phyloP scores from a whole-genome alignment of 2,329 filamentous ascomycete genomes.

The Claviceps quebecensis region DNA sequence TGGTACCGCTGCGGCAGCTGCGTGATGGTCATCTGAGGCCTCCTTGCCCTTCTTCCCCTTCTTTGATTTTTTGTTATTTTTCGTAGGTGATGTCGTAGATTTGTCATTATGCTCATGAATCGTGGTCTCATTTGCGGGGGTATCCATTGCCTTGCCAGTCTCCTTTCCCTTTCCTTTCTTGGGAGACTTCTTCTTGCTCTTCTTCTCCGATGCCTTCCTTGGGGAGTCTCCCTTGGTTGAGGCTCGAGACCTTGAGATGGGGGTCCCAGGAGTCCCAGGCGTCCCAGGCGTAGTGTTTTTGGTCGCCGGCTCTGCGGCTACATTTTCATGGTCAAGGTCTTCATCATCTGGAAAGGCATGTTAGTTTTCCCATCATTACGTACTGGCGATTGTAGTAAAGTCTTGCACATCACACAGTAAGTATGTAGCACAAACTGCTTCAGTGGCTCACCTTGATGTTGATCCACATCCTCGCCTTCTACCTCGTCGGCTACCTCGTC shows the following conservation, averaged over 20 bases:
- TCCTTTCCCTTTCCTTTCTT: slow-evolving; percentile 10
- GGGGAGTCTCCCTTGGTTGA: slow-evolving; percentile 6
- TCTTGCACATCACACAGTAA: background rate
- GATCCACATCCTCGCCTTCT: slow-evolving; percentile 15
- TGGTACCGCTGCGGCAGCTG: background rate
- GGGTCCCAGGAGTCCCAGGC: background rate
- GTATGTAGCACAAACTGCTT: too few species aligned
- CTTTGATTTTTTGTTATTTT: slow-evolving; percentile 15
- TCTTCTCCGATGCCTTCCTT: background rate
- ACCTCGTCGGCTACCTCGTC: slow-evolving; percentile 16
- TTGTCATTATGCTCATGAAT: slow-evolving; percentile 8
- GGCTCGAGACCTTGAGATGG: background rate
- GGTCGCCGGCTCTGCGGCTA: slow-evolving; percentile 1
- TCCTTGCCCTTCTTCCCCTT: slow-evolving; percentile 10
- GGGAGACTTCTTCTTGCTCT: slow-evolving; percentile 5
- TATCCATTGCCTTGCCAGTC: slow-evolving; percentile 3
- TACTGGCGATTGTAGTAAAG: background rate
- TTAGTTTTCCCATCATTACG: background rate
- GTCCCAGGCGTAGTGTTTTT: background rate
- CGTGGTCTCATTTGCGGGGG: slow-evolving; percentile 6
- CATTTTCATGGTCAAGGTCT: background rate
- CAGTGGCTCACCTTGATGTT: slow-evolving; percentile 8
- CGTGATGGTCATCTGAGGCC: background rate
- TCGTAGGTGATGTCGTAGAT: slow-evolving; percentile 8
- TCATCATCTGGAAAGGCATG: background rate